Percentiles rank a stretch among this genome's conserved stretches.
Evolutionary conservation across 2,329 filamentous ascomycete genomes (phyloP).

Genomic region (Talaromyces sp.): DNA sequence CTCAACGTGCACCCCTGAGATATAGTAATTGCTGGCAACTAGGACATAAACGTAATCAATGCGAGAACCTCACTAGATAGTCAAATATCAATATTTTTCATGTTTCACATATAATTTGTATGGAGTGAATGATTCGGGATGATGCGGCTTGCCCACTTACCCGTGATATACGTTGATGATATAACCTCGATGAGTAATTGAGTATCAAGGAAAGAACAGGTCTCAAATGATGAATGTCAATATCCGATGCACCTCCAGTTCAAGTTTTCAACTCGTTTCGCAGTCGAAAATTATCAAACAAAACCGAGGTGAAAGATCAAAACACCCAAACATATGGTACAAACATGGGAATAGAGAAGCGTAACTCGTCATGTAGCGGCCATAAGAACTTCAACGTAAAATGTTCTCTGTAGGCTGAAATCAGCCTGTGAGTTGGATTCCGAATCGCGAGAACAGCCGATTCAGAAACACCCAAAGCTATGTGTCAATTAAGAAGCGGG

Average conservation of each 20-base stretch:
- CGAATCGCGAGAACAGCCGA: neutral
- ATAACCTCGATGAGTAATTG: too few relatives aligned
- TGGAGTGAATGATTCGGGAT: neutral
- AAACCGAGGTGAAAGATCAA: neutral
- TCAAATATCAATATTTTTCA: too few relatives aligned
- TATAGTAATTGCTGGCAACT: neutral
- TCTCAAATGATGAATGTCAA: constrained; percentile 2
- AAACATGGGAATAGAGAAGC: constrained; percentile 10
- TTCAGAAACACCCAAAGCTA: neutral
- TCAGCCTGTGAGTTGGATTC: neutral
- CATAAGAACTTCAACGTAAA: constrained; percentile 13
- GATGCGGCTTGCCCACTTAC: neutral
- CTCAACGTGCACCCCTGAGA: neutral
- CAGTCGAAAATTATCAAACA: constrained; percentile 2
- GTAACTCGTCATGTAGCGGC: constrained; percentile 14
- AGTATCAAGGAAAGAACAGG: neutral
- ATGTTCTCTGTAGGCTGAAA: neutral
- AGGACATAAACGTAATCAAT: neutral
- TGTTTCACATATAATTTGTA: neutral
- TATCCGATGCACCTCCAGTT: neutral
- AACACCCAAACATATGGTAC: constrained; percentile 16
- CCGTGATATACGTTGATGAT: neutral
- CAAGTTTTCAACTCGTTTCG: constrained; percentile 6
- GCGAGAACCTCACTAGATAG: neutral
- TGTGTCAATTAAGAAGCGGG: constrained; percentile 25